phyloP scores from a whole-genome alignment of 495 filamentous ascomycete species.

The Aspergillus carlsbadensis region DNA sequence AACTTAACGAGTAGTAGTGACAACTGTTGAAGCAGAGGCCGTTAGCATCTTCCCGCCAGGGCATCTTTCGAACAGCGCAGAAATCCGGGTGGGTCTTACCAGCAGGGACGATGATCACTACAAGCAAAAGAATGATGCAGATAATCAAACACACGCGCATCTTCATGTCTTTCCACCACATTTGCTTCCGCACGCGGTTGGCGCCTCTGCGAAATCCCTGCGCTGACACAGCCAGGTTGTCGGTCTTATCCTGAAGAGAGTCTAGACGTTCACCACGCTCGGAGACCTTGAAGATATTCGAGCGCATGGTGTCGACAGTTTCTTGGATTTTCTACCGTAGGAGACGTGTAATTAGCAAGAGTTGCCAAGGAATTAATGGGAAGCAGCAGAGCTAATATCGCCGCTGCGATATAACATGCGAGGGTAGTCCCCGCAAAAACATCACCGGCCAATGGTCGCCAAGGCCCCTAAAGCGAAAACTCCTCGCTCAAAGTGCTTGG shows the following conservation, averaged over 20 bases:
- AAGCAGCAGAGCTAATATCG: neutral
- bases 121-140: conserved; percentile 81
- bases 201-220: conserved; percentile 94
- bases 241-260: conserved; percentile 91
- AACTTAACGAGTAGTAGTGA: conserved; percentile 32
- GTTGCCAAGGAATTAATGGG: neutral
- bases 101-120: conserved; percentile 88
- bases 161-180: conserved; percentile 99
- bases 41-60: conserved; percentile 18
- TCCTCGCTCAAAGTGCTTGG: neutral
- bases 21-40: conserved; percentile 20
- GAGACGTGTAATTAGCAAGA: conserved; percentile 19
- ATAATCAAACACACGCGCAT: conserved; percentile 95
- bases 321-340: conserved; percentile 85
- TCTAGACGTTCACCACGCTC: conserved; percentile 90
- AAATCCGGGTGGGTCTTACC: conserved; percentile 51
- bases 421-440: neutral
- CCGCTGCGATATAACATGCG: neutral
- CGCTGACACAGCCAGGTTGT: conserved; percentile 84
- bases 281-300: conserved; percentile 91
- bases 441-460: neutral
- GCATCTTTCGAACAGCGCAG: neutral
- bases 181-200: conserved; percentile 91
- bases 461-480: neutral
- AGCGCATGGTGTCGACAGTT: conserved; percentile 87